phyloP scores from a whole-genome alignment of 2,329 filamentous ascomycete genomes.

The Aureobasidium sp. region DNA sequence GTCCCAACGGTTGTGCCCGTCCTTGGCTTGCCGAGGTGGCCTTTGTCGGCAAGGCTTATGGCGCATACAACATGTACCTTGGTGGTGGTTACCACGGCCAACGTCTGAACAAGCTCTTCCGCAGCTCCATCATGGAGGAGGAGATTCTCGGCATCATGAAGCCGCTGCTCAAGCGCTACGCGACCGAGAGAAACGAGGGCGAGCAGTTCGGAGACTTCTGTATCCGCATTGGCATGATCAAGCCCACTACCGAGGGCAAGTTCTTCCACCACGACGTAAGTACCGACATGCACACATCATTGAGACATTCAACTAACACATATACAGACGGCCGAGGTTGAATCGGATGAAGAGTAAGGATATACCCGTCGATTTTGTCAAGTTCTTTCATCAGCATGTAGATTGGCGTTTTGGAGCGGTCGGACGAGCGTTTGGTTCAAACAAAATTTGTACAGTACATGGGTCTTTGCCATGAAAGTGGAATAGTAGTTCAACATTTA shows the following conservation, averaged over 20 bases:
- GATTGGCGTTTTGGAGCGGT: constrained; percentile 6
- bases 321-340: constrained; percentile 30
- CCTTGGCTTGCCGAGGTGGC: constrained; percentile 96
- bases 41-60: constrained; percentile 94
- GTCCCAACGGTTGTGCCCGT: constrained; percentile 92
- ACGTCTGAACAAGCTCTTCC: constrained; percentile 90
- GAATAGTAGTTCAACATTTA: not conserved
- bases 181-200: constrained; percentile 69
- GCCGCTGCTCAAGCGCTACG: constrained; percentile 77
- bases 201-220: constrained; percentile 94
- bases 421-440: not conserved
- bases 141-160: constrained; percentile 93
- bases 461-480: not conserved
- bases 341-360: constrained; percentile 33
- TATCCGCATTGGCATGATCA: constrained; percentile 76
- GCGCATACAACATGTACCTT: constrained; percentile 99
- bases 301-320: not conserved
- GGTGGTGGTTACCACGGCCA: constrained; percentile 97
- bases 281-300: not conserved
- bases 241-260: constrained; percentile 78
- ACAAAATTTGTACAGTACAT: not conserved
- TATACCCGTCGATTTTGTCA: not conserved
- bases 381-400: constrained; percentile 6
- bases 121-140: constrained; percentile 92
- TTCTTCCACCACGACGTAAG: constrained; percentile 89